Evolutionary conservation across 768 basidiomycete genomes (phyloP).

Genomic region (Mycena vulgaris): DNA sequence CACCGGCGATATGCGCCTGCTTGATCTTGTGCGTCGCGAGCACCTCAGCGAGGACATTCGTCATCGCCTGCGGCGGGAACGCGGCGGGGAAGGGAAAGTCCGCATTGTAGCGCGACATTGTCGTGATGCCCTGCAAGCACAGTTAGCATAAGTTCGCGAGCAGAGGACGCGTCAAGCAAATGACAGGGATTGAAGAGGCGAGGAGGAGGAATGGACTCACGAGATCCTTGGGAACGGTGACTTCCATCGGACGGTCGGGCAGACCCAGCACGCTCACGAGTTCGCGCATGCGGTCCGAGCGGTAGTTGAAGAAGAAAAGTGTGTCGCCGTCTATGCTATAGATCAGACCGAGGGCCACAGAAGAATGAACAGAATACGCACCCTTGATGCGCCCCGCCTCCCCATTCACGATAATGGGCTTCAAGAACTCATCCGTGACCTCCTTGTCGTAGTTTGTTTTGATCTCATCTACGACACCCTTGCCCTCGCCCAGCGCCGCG

Average conservation of each 20-base stretch:
- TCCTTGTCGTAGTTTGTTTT: constrained; percentile 85
- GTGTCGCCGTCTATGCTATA: constrained; percentile 93
- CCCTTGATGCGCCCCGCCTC: constrained; percentile 87
- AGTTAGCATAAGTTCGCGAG: no score
- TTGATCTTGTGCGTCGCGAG: constrained; percentile 80
- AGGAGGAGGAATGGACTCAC: constrained; percentile 83
- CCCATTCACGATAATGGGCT: constrained; percentile 92
- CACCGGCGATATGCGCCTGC: no score
- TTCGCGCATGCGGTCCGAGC: no score
- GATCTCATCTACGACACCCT: constrained; percentile 76
- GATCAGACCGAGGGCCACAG: no score
- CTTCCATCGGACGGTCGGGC: no score
- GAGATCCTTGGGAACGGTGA: constrained; percentile 93
- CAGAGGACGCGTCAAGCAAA: no score
- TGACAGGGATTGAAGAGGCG: no score
- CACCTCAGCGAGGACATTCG: constrained; percentile 96
- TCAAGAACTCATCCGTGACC: constrained; percentile 95
- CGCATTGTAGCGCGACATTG: constrained; percentile 94
- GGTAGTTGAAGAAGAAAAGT: constrained; percentile 97
- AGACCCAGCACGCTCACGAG: no score
- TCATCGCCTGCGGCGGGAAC: constrained; percentile 94
- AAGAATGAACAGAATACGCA: constrained; percentile 47
- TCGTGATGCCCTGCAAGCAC: no score
- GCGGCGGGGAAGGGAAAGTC: constrained; percentile 94
- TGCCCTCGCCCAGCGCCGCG: constrained; percentile 66